A percentile compares a stretch with the other conserved stretches of the same genome.
Evolutionary conservation across 2,329 filamentous ascomycete species (phyloP).

Genomic region (Beauveria sp.): DNA sequence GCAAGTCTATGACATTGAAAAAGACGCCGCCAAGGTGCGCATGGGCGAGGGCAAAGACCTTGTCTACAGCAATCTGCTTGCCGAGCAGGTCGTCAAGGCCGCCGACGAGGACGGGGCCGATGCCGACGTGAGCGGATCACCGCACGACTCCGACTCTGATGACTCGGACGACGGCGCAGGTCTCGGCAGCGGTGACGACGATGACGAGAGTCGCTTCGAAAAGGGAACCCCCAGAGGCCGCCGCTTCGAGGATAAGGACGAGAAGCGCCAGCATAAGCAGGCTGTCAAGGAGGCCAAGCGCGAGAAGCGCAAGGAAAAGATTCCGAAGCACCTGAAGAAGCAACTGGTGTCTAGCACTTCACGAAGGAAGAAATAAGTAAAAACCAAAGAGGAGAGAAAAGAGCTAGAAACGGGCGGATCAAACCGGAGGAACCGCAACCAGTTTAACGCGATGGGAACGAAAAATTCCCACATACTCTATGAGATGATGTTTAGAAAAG

Average conservation of each 20-base stretch:
- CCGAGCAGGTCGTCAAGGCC: slow-evolving; percentile 51
- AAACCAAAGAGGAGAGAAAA: slow-evolving; percentile 4
- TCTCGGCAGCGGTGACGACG: slow-evolving; percentile 32
- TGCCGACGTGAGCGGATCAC: slow-evolving; percentile 26
- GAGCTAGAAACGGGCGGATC: neutral
- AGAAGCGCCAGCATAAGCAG: slow-evolving; percentile 73
- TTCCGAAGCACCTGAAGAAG: slow-evolving; percentile 95
- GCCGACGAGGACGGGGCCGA: slow-evolving; percentile 28
- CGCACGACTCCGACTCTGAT: slow-evolving; percentile 20
- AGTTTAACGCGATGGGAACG: slow-evolving; percentile 2
- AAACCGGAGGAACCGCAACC: neutral
- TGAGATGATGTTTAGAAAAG: neutral
- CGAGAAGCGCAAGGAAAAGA: slow-evolving; percentile 88
- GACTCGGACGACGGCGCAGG: slow-evolving; percentile 34
- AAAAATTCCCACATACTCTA: neutral
- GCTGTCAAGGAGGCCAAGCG: slow-evolving; percentile 92
- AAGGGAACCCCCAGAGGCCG: slow-evolving; percentile 69
- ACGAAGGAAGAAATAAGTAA: slow-evolving; percentile 50
- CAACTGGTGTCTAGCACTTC: slow-evolving; percentile 60
- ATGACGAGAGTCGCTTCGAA: slow-evolving; percentile 47
- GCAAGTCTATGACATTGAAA: slow-evolving; percentile 93
- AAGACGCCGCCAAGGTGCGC: slow-evolving; percentile 72
- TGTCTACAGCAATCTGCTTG: slow-evolving; percentile 78
- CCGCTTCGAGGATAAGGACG: slow-evolving; percentile 84
- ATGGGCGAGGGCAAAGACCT: slow-evolving; percentile 68